Evolutionary conservation across 2,329 filamentous ascomycete species (phyloP).

Genomic region (Aureobasidium leucospermi): DNA sequence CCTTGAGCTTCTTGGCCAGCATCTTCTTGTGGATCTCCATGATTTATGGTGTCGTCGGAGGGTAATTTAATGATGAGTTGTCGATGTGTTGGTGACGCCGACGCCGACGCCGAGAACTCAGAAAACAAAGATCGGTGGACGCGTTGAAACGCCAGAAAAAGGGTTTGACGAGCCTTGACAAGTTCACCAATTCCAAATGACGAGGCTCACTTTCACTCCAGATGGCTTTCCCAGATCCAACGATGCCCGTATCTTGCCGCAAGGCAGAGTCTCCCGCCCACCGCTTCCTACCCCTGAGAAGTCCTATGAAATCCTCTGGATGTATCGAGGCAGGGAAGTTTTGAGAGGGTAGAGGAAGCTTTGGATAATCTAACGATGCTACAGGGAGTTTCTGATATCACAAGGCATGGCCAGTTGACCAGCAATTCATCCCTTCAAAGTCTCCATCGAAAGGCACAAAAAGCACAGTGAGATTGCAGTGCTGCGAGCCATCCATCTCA

Average conservation of each 20-base stretch:
- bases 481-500: too few relatives aligned
- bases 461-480: too few relatives aligned
- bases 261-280: neutral
- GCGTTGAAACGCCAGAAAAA: neutral
- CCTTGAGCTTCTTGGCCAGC: neutral
- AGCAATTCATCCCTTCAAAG: too few relatives aligned
- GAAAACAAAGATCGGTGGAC: neutral
- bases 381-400: too few relatives aligned
- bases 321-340: too few relatives aligned
- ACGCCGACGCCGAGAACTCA: neutral
- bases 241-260: neutral
- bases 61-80: neutral
- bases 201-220: neutral
- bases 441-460: too few relatives aligned
- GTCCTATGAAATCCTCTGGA: too few relatives aligned
- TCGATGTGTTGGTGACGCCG: neutral
- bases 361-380: too few relatives aligned
- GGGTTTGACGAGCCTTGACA: neutral
- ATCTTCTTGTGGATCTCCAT: conserved; percentile 4
- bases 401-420: too few relatives aligned
- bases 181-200: neutral
- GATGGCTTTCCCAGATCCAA: neutral
- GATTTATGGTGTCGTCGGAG: neutral
- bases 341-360: too few relatives aligned
- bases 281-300: too few relatives aligned